Conservation (phyloP, 768 basidiomycete species). For the Termitomyces sp. region DNA sequence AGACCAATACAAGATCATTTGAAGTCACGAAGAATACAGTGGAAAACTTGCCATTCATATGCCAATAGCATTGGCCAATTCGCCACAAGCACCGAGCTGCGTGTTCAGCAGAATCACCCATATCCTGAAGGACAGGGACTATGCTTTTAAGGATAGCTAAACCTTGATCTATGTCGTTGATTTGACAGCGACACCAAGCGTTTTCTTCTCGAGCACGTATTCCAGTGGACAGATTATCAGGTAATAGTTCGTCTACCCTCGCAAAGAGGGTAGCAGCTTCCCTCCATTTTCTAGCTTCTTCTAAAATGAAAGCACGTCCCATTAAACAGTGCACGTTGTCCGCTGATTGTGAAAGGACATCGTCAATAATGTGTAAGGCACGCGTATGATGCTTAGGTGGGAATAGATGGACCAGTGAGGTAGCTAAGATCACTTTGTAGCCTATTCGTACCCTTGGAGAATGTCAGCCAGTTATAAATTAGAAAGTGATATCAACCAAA, state of each 20-base stretch:
- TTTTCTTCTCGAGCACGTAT: slow-evolving; percentile 75
- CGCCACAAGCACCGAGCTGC: slow-evolving; percentile 84
- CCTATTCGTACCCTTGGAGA: slow-evolving; percentile 57
- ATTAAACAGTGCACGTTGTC: slow-evolving; percentile 67
- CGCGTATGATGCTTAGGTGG: slow-evolving; percentile 88
- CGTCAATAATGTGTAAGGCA: slow-evolving; percentile 72
- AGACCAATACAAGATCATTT: slow-evolving; percentile 4
- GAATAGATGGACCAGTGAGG: slow-evolving; percentile 78
- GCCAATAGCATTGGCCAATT: slow-evolving; percentile 76
- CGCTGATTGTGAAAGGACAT: slow-evolving; percentile 63
- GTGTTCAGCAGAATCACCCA: slow-evolving; percentile 52
- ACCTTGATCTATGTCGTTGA: slow-evolving; percentile 45
- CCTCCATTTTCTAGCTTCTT: slow-evolving; percentile 62
- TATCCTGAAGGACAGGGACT: slow-evolving; percentile 38
- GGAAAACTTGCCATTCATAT: slow-evolving; percentile 56
- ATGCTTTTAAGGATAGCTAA: slow-evolving; percentile 48
- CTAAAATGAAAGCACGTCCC: slow-evolving; percentile 71
- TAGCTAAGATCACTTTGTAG: slow-evolving; percentile 71
- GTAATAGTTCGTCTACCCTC: slow-evolving; percentile 47
- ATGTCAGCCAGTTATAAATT: not conserved
- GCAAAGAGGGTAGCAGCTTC: slow-evolving; percentile 66
- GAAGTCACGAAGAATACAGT: not conserved
- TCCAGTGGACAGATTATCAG: slow-evolving; percentile 44
- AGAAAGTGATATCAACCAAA: not conserved
- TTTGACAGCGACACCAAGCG: slow-evolving; percentile 79